Evolutionary conservation across 2,329 filamentous ascomycete species (phyloP), one percentile per base, ranked within the genome.

Genomic region (Penicillium aurantiogriseum): DNA sequence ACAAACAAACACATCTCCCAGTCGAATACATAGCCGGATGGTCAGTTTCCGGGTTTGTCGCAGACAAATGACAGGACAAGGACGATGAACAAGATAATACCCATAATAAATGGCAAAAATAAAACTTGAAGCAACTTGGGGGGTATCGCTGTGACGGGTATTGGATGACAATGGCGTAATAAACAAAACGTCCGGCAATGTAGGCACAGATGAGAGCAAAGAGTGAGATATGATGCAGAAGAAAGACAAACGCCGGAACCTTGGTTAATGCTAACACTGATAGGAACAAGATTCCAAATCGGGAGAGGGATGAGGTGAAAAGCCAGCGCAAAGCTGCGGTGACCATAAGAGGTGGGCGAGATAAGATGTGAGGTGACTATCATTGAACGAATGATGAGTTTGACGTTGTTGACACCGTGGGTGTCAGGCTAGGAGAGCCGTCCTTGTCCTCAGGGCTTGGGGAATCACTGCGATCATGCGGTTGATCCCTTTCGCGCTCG

Each of bases 391-490:
- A 67, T 36, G 71, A 74, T 38, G 71, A 70, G 39, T 65, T 72
- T n/a, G 74, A 75, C 7, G 73, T 66, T 27, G 69, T 65, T 44
- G 74, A 75, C 45, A 72, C 53, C 2, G 73, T 74, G 11, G 74
- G 74, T 27, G 69, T 74, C 50, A 76, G 63, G 33, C 49, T 65
- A 17, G 72, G 73, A 54, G 71, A 76, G 21, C 62, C 63, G 25
- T 74, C 70, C 53, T 67, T 73, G n/a, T 70, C 71, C 17, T 74
- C 73, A 8, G 62, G 62, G 38, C 65, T 71, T 5, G 60, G 54
- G 33, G 65, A 65, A 8, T 73, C 70, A 59, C 66, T 67, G 40
- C 67, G 63, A 52, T 67, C 70, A 7, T 69, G 67, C 40, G 64
- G 58, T 27, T 63, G 57, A 39, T 71, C 67, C 50, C 63, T 69